These are phyloP conservation scores for Arthrobotrys conoides DNA, from an alignment of 2,329 filamentous ascomycete species.

Conservation along the genomic window DNA sequence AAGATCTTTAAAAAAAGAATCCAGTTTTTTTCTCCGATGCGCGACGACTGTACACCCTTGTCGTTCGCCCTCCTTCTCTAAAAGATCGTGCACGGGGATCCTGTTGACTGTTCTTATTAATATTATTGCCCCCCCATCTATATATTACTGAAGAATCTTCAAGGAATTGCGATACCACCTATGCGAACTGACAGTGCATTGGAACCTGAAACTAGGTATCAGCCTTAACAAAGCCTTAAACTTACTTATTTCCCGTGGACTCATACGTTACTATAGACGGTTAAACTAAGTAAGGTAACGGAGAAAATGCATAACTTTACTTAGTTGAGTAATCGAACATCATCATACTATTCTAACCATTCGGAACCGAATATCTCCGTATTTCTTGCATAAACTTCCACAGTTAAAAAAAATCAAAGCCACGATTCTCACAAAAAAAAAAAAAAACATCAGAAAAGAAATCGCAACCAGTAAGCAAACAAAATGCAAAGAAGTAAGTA, in stretches of 20 bases:
- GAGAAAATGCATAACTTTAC: conserved; percentile 16
- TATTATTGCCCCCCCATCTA: background rate
- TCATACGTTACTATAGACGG: conserved; percentile 21
- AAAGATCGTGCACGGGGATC: conserved; percentile 27
- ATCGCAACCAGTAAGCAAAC: background rate
- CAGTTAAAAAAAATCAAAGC: conserved; percentile 14
- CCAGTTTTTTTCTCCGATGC: conserved; percentile 42
- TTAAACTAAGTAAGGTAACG: conserved; percentile 4
- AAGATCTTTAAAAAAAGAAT: conserved; percentile 6
- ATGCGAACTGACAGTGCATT: conserved; percentile 23
- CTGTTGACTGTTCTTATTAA: too few species aligned
- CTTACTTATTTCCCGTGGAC: background rate
- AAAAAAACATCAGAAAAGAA: background rate
- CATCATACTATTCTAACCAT: conserved; percentile 19
- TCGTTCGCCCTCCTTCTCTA: conserved; percentile 17
- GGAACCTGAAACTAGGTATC: conserved; percentile 20
- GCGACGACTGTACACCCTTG: conserved; percentile 34
- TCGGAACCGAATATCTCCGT: conserved; percentile 22
- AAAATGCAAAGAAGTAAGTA: background rate
- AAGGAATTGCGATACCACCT: background rate
- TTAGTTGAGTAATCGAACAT: conserved; percentile 45
- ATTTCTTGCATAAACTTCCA: background rate
- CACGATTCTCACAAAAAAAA: background rate
- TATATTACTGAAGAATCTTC: background rate
- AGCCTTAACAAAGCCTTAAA: conserved; percentile 20